A percentile compares a stretch with the other conserved stretches of the same genome.
Evolutionary conservation across 306 rosid genomes (phyloP).

Genomic region (Cicer judaicum): DNA sequence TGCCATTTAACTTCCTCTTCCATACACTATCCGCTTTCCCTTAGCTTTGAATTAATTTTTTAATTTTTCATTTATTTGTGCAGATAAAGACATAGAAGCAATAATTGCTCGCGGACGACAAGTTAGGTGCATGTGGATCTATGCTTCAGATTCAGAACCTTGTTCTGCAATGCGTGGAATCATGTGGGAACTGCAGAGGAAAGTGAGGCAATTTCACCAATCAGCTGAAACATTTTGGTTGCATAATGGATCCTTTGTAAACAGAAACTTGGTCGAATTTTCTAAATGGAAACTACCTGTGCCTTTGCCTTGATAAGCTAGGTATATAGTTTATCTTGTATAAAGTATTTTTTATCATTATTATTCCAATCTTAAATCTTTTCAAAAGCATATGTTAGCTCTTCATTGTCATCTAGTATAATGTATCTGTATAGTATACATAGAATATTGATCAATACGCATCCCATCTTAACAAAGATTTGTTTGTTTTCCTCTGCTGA

Average conservation of each 20-base stretch:
- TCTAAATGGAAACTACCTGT: conserved; percentile 78
- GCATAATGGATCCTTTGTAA: conserved; percentile 77
- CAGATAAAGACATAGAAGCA: conserved; percentile 74
- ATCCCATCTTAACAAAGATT: not conserved
- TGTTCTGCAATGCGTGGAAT: conserved; percentile 94
- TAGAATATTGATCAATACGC: conserved; percentile 1
- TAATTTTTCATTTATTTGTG: not conserved
- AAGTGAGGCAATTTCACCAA: conserved; percentile 86
- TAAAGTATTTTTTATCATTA: conserved; percentile 15
- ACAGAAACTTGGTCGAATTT: conserved; percentile 73
- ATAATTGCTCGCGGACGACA: conserved; percentile 73
- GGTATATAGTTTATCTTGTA: conserved; percentile 38
- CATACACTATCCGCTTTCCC: not conserved
- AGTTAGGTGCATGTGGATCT: conserved; percentile 79
- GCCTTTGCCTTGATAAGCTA: conserved; percentile 71
- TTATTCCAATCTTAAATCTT: conserved; percentile 19
- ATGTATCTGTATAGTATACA: conserved; percentile 8
- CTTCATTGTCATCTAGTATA: not conserved
- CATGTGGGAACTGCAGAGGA: conserved; percentile 95
- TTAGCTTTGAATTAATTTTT: not conserved
- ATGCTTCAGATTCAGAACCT: conserved; percentile 65
- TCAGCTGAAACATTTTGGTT: conserved; percentile 96
- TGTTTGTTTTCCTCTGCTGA: not conserved
- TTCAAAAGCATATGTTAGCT: conserved; percentile 16
- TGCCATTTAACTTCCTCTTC: conserved; percentile 28